Conservation (phyloP, 1,284 basidiomycete species). For the Coriolopsis trogii region DNA sequence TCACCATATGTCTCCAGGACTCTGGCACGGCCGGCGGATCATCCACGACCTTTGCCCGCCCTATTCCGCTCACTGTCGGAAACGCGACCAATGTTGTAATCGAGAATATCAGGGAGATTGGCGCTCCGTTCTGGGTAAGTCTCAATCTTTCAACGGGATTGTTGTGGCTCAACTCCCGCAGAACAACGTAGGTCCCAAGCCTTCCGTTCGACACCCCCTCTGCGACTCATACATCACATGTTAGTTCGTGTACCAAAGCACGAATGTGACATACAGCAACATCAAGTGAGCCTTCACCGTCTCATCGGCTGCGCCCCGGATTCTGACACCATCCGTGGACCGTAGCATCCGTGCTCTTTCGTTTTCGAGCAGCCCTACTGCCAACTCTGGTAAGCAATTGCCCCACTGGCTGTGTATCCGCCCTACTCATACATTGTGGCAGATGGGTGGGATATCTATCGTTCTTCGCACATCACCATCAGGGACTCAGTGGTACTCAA, state of each 20-base stretch:
- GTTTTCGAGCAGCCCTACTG: constrained; percentile 31
- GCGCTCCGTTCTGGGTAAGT: constrained; percentile 49
- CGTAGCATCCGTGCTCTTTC: constrained; percentile 32
- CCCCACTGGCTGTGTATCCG: constrained; percentile 6
- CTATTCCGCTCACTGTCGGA: constrained; percentile 61
- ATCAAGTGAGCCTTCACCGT: constrained; percentile 28
- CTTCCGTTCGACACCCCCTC: background rate
- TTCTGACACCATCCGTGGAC: background rate
- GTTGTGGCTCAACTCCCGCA: constrained; percentile 15
- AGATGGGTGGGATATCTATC: constrained; percentile 69
- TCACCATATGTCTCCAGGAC: constrained; percentile 24
- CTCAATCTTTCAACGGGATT: background rate
- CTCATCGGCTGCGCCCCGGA: background rate
- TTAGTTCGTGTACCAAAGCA: constrained; percentile 38
- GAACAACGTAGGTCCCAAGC: constrained; percentile 37
- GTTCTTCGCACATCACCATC: constrained; percentile 54
- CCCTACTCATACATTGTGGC: constrained; percentile 36
- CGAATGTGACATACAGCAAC: constrained; percentile 35
- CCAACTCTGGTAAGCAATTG: constrained; percentile 33
- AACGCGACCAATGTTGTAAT: constrained; percentile 60
- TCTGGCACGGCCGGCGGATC: constrained; percentile 46
- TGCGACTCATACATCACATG: too few species aligned
- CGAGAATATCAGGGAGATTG: constrained; percentile 54
- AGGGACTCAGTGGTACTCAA: constrained; percentile 58
- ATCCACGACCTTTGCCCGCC: constrained; percentile 54